Percentiles rank a stretch among this genome's conserved stretches.
Evolutionary conservation across 805 yeast species (phyloP).

Genomic region (Ogataea paraovalis): DNA sequence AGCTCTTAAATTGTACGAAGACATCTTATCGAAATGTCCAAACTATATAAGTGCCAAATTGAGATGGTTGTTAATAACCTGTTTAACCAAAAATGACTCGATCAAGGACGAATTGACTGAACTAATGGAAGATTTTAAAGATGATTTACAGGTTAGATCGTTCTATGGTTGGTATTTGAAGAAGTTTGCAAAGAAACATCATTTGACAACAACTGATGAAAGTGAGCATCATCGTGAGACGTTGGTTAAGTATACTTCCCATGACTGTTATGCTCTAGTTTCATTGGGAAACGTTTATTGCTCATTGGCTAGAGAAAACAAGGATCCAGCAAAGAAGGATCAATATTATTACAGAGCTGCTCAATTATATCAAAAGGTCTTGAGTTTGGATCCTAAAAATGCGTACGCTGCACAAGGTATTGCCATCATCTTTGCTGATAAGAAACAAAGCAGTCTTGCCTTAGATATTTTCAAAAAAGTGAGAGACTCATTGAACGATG

Average conservation of each 20-base stretch:
- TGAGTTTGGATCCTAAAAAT: slow-evolving; percentile 76
- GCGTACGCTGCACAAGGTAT: slow-evolving; percentile 98
- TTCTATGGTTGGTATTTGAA: slow-evolving; percentile 88
- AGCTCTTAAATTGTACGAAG: slow-evolving; percentile 43
- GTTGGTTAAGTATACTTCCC: slow-evolving; percentile 74
- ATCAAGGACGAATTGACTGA: slow-evolving; percentile 51
- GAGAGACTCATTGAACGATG: slow-evolving; percentile 83
- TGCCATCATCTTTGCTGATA: slow-evolving; percentile 89
- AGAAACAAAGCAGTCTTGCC: slow-evolving; percentile 68
- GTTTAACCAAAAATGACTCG: slow-evolving; percentile 45
- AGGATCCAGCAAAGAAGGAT: slow-evolving; percentile 55
- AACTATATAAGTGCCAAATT: slow-evolving; percentile 71
- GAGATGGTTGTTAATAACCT: slow-evolving; percentile 61
- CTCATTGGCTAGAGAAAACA: slow-evolving; percentile 72
- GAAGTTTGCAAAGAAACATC: slow-evolving; percentile 51
- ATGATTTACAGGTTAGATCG: slow-evolving; percentile 79
- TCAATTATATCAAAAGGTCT: slow-evolving; percentile 84
- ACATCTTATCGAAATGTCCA: slow-evolving; percentile 58
- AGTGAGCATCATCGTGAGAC: slow-evolving; percentile 82
- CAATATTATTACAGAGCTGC: slow-evolving; percentile 86
- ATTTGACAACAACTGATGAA: slow-evolving; percentile 48
- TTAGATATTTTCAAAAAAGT: slow-evolving; percentile 83
- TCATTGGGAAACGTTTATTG: slow-evolving; percentile 88
- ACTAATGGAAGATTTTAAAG: slow-evolving; percentile 50
- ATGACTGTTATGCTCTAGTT: slow-evolving; percentile 83